phyloP scores from a whole-genome alignment of 75 land plant genomes.

The Selaginella tamariscina region DNA sequence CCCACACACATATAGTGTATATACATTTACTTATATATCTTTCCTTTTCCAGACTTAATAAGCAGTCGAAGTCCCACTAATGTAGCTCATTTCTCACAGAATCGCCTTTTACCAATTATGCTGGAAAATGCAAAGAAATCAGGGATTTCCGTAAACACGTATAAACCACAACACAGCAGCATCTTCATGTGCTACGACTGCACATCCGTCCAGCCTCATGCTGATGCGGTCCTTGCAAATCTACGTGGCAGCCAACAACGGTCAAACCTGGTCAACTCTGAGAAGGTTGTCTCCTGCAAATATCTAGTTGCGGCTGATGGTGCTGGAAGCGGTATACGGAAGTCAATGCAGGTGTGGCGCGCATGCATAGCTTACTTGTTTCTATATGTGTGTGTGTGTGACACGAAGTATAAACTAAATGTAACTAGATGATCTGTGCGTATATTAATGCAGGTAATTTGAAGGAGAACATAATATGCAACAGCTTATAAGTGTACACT shows the following conservation, averaged over 20 bases:
- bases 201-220: slow-evolving; percentile 32
- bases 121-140: slow-evolving; percentile 38
- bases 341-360: no score
- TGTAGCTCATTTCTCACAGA: slow-evolving; percentile 93
- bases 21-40: background rate
- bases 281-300: slow-evolving; percentile 12
- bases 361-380: no score
- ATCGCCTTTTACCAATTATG: slow-evolving; percentile 51
- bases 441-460: slow-evolving; percentile 60
- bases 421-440: no score
- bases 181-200: slow-evolving; percentile 78
- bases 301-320: slow-evolving; percentile 80
- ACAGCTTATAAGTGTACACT: slow-evolving; percentile 80
- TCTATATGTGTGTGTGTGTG: no score
- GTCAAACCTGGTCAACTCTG: background rate
- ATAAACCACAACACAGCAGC: background rate
- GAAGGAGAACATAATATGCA: slow-evolving; percentile 70
- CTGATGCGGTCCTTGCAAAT: slow-evolving; percentile 34
- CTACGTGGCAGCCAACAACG: slow-evolving; percentile 25
- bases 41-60: slow-evolving; percentile 43
- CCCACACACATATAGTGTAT: background rate
- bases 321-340: slow-evolving; percentile 70
- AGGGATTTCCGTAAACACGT: slow-evolving; percentile 8
- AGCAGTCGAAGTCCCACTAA: slow-evolving; percentile 56
- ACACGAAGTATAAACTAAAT: no score